Percentiles rank a stretch among this genome's conserved stretches.
phyloP scores from a whole-genome alignment of 2,329 filamentous ascomycete genomes.

The Arthroderma uncinatum region DNA sequence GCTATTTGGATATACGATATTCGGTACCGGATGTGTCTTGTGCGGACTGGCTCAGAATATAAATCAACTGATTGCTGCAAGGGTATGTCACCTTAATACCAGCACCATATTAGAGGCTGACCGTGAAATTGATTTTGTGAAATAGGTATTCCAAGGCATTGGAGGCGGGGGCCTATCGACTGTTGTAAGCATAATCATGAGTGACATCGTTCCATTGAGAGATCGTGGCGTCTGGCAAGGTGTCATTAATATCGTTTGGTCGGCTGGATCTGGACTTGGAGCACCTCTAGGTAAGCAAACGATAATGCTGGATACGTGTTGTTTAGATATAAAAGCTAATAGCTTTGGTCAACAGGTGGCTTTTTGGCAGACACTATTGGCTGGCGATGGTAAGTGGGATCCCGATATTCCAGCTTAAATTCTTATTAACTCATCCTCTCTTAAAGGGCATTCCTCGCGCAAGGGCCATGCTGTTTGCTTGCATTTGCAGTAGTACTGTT shows the following conservation, averaged over 20 bases:
- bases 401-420: neutral
- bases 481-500: slow-evolving; percentile 54
- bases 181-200: slow-evolving; percentile 57
- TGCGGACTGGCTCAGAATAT: slow-evolving; percentile 56
- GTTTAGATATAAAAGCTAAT: neutral
- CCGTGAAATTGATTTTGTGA: neutral
- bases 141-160: slow-evolving; percentile 47
- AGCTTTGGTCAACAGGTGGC: slow-evolving; percentile 35
- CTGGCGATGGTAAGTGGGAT: slow-evolving; percentile 54
- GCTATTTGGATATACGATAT: slow-evolving; percentile 53
- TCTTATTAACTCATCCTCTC: slow-evolving; percentile 5
- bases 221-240: slow-evolving; percentile 66
- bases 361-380: slow-evolving; percentile 61
- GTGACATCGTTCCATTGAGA: slow-evolving; percentile 58
- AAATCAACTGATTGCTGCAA: slow-evolving; percentile 52
- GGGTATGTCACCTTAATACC: slow-evolving; percentile 32
- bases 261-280: slow-evolving; percentile 55
- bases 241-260: slow-evolving; percentile 60
- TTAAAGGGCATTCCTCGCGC: slow-evolving; percentile 55
- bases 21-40: slow-evolving; percentile 51
- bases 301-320: neutral
- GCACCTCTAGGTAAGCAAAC: slow-evolving; percentile 53
- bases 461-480: slow-evolving; percentile 56
- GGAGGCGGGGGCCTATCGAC: slow-evolving; percentile 63
- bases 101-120: too few species aligned